These are phyloP conservation scores for Suhomyces kilbournensis DNA, from an alignment of 805 yeast species.

Conservation along the genomic window DNA sequence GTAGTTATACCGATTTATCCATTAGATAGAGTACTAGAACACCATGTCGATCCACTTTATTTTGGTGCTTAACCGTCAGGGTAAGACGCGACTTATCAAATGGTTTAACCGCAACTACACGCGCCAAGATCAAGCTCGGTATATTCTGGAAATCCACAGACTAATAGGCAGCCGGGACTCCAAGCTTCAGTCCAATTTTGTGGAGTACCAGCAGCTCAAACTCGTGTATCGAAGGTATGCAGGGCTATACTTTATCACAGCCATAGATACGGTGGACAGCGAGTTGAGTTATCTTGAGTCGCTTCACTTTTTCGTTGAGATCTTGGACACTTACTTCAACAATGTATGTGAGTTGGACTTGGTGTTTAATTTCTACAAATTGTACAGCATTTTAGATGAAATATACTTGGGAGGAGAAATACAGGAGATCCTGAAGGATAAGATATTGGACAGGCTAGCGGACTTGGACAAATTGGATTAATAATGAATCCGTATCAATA, in stretches of 20 bases:
- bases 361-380: slow-evolving; percentile 86
- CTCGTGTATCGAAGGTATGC: slow-evolving; percentile 88
- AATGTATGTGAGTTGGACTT: slow-evolving; percentile 92
- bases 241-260: slow-evolving; percentile 83
- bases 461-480: slow-evolving; percentile 61
- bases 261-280: slow-evolving; percentile 75
- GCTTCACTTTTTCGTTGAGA: slow-evolving; percentile 84
- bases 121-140: slow-evolving; percentile 26
- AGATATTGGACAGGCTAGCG: slow-evolving; percentile 61
- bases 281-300: slow-evolving; percentile 81
- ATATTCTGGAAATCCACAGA: slow-evolving; percentile 68
- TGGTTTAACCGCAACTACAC: slow-evolving; percentile 53
- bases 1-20: background rate
- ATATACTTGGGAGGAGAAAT: slow-evolving; percentile 88
- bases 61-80: slow-evolving; percentile 85
- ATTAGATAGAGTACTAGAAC: background rate
- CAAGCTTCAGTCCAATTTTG: slow-evolving; percentile 77
- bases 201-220: slow-evolving; percentile 56
- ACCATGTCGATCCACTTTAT: slow-evolving; percentile 80
- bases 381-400: slow-evolving; percentile 81
- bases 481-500: background rate
- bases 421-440: slow-evolving; percentile 75
- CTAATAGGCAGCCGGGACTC: slow-evolving; percentile 80
- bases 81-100: slow-evolving; percentile 82
- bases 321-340: slow-evolving; percentile 79